phyloP scores from a whole-genome alignment of 768 basidiomycete genomes.

The Hypholoma fasciculare region DNA sequence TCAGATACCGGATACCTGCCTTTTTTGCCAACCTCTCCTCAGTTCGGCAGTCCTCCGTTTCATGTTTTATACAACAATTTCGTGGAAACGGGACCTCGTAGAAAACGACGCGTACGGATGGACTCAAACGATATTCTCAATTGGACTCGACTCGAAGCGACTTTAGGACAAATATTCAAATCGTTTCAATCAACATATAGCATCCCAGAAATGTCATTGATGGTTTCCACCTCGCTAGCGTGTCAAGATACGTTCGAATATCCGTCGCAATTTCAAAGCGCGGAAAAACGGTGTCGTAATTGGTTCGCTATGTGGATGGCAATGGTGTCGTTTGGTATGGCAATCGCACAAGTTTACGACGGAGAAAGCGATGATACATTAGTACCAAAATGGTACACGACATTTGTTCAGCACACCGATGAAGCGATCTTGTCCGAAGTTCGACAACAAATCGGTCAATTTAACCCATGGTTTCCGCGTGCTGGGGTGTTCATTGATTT shows the following conservation, averaged over 20 bases:
- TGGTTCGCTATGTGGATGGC: neutral
- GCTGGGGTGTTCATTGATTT: neutral
- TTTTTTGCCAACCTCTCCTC: neutral
- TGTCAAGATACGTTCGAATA: neutral
- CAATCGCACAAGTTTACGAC: neutral
- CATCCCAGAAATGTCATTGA: neutral
- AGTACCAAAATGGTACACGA: neutral
- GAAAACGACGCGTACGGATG: too few relatives aligned
- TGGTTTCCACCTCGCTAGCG: neutral
- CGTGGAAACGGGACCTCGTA: too few relatives aligned
- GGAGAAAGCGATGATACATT: neutral
- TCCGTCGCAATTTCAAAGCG: neutral
- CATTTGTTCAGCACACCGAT: neutral
- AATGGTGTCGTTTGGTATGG: neutral
- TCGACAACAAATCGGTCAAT: neutral
- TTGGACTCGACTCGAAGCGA: neutral
- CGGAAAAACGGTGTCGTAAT: neutral
- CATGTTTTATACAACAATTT: too few relatives aligned
- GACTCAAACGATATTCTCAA: neutral
- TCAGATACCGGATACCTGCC: neutral
- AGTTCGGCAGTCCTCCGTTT: neutral
- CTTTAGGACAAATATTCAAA: neutral
- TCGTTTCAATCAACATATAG: neutral
- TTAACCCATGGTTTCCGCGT: neutral
- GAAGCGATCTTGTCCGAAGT: neutral